phyloP scores from a whole-genome alignment of 345 rosid species.

The Populus pruinosa region DNA sequence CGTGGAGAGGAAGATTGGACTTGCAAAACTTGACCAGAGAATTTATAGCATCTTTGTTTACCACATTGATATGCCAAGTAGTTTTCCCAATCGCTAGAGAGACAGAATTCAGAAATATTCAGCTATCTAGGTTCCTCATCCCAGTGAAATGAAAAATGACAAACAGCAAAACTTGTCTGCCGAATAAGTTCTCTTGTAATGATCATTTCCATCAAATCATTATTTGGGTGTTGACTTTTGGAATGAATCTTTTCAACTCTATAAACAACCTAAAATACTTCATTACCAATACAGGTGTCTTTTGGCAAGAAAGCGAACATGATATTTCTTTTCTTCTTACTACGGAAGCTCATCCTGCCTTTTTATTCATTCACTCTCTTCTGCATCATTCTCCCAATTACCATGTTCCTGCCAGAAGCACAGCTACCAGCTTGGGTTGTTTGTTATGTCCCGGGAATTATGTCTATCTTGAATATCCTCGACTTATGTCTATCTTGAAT shows the following conservation, averaged over 20 bases:
- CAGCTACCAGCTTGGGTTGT: constrained; percentile 90
- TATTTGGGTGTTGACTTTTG: too few relatives aligned
- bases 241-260: background rate
- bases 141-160: too few relatives aligned
- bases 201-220: too few relatives aligned
- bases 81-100: too few relatives aligned
- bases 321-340: constrained; percentile 59
- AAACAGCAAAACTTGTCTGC: background rate
- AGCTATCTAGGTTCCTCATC: too few relatives aligned
- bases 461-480: constrained; percentile 42
- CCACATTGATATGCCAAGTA: too few relatives aligned
- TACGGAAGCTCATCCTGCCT: constrained; percentile 82
- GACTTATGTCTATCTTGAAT: constrained; percentile 57
- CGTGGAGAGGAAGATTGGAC: too few relatives aligned
- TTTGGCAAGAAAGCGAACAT: constrained; percentile 69
- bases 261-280: background rate
- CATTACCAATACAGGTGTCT: constrained; percentile 47
- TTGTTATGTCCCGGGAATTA: constrained; percentile 76
- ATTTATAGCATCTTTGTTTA: too few relatives aligned
- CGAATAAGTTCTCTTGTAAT: background rate
- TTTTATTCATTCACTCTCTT: constrained; percentile 93
- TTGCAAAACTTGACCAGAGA: too few relatives aligned
- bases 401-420: constrained; percentile 93
- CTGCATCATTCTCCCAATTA: constrained; percentile 85
- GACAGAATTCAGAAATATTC: too few relatives aligned